phyloP scores from a whole-genome alignment of 108 stramenopile species.

The Cyclotella baltica region DNA sequence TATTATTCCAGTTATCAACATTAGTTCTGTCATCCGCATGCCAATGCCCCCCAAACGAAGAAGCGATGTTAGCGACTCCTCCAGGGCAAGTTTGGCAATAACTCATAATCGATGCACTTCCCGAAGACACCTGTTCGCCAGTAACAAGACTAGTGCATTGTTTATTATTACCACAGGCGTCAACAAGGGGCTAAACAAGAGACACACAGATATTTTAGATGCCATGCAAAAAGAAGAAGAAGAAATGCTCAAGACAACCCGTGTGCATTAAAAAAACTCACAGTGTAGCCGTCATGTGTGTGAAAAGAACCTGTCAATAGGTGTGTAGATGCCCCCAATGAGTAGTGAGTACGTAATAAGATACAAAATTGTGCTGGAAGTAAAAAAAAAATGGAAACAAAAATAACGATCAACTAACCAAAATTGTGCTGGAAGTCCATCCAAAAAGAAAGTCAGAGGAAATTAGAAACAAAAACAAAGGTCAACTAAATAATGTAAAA shows the following conservation, averaged over 20 bases:
- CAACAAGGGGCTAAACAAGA: background rate
- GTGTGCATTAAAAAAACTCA: background rate
- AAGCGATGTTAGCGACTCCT: background rate
- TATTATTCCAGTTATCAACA: constrained; percentile 1
- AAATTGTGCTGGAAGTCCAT: too few species aligned
- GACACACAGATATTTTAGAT: background rate
- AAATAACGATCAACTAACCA: too few species aligned
- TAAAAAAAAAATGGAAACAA: too few species aligned
- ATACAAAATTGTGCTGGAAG: constrained; percentile 10
- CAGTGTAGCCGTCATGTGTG: background rate
- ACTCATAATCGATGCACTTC: background rate
- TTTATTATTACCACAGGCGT: background rate
- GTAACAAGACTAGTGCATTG: background rate
- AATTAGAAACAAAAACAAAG: too few species aligned
- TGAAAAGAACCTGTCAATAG: too few species aligned
- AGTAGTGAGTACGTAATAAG: background rate
- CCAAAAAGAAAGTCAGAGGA: too few species aligned
- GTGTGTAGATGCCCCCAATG: too few species aligned
- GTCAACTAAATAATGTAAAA: too few species aligned
- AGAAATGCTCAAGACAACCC: background rate
- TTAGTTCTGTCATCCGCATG: background rate
- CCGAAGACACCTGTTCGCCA: background rate
- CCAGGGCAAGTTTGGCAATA: background rate
- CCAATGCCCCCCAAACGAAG: constrained; percentile 12
- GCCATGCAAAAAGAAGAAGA: background rate